These are phyloP conservation scores for Apiospora phragmitis DNA, from an alignment of 2,329 filamentous ascomycete species.

Conservation along the genomic window DNA sequence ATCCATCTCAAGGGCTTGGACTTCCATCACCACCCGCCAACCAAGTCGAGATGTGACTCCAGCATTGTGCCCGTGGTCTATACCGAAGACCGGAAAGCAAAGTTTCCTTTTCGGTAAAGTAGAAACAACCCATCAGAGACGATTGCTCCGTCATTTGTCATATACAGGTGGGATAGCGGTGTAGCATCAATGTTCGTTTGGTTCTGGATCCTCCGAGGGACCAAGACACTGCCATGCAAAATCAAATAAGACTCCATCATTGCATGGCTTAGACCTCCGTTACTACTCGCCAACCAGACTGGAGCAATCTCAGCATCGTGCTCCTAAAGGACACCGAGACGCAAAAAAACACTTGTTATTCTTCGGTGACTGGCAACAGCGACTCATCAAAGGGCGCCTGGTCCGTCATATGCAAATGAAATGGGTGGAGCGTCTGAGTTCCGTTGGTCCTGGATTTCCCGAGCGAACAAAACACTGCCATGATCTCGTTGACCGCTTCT, in stretches of 20 bases:
- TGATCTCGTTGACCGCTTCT: not conserved
- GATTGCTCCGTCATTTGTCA: not conserved
- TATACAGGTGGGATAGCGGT: not conserved
- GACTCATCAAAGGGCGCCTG: not conserved
- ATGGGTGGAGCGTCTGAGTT: not conserved
- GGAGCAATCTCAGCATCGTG: not conserved
- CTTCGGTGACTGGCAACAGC: not conserved
- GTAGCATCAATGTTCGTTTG: not conserved
- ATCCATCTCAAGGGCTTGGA: not conserved
- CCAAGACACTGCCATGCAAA: not conserved
- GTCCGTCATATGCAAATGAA: not conserved
- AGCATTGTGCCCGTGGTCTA: not conserved
- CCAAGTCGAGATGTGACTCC: no score
- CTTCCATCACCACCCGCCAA: not conserved
- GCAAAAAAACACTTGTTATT: not conserved
- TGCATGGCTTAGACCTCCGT: not conserved
- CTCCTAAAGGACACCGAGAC: not conserved
- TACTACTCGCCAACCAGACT: not conserved
- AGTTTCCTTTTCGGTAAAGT: not conserved
- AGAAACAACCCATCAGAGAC: not conserved
- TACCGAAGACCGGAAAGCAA: not conserved
- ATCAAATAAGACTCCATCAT: not conserved
- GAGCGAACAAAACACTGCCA: not conserved
- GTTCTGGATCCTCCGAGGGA: not conserved
- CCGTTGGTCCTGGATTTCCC: not conserved